Conservation (phyloP, 495 filamentous ascomycete species). For the Cetradonia linearis region DNA sequence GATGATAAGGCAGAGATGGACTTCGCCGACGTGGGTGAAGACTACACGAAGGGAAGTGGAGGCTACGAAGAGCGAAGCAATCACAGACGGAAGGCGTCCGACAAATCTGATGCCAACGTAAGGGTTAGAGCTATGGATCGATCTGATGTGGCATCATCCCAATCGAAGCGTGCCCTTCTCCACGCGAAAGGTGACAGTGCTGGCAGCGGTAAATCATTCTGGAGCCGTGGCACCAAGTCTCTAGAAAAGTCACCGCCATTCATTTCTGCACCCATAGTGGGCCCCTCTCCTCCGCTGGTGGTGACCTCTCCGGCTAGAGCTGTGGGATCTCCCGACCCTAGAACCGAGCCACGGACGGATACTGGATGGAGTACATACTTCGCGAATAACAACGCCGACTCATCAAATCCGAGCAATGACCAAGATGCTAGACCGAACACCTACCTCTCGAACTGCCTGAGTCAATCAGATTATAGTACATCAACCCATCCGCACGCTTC, state of each 20-base stretch:
- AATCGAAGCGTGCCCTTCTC: conserved; percentile 23
- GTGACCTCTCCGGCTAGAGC: neutral
- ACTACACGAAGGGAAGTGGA: conserved; percentile 42
- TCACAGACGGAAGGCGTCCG: conserved; percentile 27
- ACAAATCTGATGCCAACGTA: conserved; percentile 20
- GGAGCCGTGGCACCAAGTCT: conserved; percentile 21
- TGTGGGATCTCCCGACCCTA: conserved; percentile 22
- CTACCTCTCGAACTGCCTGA: conserved; percentile 27
- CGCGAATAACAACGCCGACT: conserved; percentile 39
- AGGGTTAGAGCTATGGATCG: conserved; percentile 28
- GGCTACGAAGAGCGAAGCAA: conserved; percentile 30
- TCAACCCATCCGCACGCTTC: conserved; percentile 24
- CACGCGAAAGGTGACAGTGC: conserved; percentile 21
- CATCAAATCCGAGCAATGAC: conserved; percentile 16
- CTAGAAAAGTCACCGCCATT: conserved; percentile 21
- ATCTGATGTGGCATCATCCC: conserved; percentile 19
- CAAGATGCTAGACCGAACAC: conserved; percentile 25
- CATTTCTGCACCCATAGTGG: conserved; percentile 24
- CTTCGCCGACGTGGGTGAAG: conserved; percentile 53
- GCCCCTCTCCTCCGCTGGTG: conserved; percentile 8
- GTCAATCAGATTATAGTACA: conserved; percentile 22
- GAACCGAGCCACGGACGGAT: conserved; percentile 40
- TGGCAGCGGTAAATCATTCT: conserved; percentile 24
- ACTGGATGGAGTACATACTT: conserved; percentile 56
- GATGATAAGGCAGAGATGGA: conserved; percentile 51